Percentiles rank a stretch among this genome's conserved stretches.
phyloP scores from a whole-genome alignment of 2,329 filamentous ascomycete genomes.

The Cryphonectria carpinicola region DNA sequence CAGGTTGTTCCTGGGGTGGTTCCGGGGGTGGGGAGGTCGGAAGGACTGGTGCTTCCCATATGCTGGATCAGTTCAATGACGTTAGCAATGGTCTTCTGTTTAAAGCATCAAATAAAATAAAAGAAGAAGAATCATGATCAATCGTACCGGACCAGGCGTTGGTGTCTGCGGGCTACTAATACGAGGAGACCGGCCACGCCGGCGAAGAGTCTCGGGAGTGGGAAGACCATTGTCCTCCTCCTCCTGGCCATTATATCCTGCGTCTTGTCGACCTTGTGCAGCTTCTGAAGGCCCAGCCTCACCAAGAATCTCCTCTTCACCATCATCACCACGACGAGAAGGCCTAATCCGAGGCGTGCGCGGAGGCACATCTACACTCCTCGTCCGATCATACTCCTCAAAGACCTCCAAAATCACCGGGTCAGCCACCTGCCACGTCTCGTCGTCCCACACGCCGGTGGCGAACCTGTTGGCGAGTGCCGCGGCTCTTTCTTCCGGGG shows the following conservation, averaged over 20 bases:
- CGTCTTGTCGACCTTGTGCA: not conserved
- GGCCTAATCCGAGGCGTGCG: not conserved
- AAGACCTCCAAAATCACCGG: slow-evolving; percentile 27
- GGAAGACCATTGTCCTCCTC: not conserved
- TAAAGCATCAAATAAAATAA: not conserved
- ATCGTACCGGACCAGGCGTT: not conserved
- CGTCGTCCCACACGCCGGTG: not conserved
- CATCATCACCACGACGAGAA: not conserved
- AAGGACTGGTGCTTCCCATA: not conserved
- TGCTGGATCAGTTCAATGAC: not conserved
- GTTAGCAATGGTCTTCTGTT: not conserved
- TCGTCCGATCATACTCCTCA: slow-evolving; percentile 11
- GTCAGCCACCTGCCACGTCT: slow-evolving; percentile 3
- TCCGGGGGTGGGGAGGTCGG: not conserved
- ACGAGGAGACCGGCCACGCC: not conserved
- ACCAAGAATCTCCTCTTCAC: not conserved
- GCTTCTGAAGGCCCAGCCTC: not conserved
- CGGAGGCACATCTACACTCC: not conserved
- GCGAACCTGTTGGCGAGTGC: slow-evolving; percentile 14
- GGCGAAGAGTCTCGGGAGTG: not conserved
- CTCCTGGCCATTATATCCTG: not conserved
- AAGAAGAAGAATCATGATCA: not conserved
- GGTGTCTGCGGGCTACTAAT: not conserved
- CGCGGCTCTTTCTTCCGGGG: not conserved
- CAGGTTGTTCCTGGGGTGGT: not conserved